phyloP scores from a whole-genome alignment of 2,329 filamentous ascomycete genomes.

The Cyclaneusma minus region DNA sequence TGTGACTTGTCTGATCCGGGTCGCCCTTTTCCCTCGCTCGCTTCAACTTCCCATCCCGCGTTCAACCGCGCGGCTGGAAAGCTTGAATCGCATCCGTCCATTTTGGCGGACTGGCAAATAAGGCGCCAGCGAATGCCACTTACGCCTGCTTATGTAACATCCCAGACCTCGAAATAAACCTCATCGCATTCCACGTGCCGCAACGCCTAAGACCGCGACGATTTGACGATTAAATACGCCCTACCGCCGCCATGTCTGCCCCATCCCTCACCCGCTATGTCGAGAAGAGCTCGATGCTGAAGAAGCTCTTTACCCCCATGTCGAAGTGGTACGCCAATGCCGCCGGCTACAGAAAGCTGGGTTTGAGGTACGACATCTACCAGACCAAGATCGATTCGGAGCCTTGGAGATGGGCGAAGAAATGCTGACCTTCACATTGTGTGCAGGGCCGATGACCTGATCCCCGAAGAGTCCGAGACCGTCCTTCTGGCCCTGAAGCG shows the following conservation, averaged over 20 bases:
- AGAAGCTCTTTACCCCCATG: conserved; percentile 62
- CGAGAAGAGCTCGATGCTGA: conserved; percentile 73
- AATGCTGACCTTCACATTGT: not conserved
- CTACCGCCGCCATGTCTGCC: conserved; percentile 20
- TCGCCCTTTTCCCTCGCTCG: too few species aligned
- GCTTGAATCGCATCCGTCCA: too few species aligned
- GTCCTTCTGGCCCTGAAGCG: conserved; percentile 84
- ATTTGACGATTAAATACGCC: too few species aligned
- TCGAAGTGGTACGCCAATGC: conserved; percentile 81
- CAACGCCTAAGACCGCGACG: too few species aligned
- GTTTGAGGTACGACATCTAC: conserved; percentile 53
- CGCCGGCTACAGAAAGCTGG: conserved; percentile 84
- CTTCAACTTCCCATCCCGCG: too few species aligned
- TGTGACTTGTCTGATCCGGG: too few species aligned
- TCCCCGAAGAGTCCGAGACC: conserved; percentile 78
- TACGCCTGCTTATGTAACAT: too few species aligned
- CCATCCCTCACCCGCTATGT: conserved; percentile 59
- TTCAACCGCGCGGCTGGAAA: too few species aligned
- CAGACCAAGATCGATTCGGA: not conserved
- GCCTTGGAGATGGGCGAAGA: not conserved
- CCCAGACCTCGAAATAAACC: too few species aligned
- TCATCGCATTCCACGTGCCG: too few species aligned
- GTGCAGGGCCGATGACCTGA: conserved; percentile 81
- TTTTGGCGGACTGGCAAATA: too few species aligned
- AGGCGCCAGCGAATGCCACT: too few species aligned